These are phyloP conservation scores for Colletotrichum chlorophyti DNA, from an alignment of 2,329 filamentous ascomycete species.

Conservation along the genomic window DNA sequence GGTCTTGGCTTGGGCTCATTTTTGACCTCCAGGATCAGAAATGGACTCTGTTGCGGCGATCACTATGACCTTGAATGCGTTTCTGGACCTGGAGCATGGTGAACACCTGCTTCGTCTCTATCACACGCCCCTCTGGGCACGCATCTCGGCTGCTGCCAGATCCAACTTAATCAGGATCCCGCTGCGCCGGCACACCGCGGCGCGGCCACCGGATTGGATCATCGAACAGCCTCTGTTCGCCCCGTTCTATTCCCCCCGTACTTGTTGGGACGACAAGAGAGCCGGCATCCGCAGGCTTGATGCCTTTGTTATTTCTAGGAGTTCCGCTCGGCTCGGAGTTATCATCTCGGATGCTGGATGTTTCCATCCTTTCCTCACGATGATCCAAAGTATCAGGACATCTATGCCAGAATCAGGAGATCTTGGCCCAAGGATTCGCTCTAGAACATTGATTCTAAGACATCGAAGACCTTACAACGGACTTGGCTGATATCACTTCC, in stretches of 20 bases:
- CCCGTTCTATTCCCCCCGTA: no score
- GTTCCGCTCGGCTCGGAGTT: constrained; percentile 15
- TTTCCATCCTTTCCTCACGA: no score
- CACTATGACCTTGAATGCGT: no score
- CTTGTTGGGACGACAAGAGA: constrained; percentile 11
- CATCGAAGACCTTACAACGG: no score
- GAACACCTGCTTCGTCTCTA: background rate
- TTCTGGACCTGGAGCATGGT: constrained; percentile 1
- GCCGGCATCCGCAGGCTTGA: background rate
- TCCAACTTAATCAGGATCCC: constrained; percentile 24
- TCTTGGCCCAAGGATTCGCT: no score
- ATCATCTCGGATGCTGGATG: background rate
- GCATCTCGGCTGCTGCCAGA: constrained; percentile 21
- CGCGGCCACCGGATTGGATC: no score
- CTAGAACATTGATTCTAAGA: no score
- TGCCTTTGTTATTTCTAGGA: background rate
- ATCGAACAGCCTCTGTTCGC: no score
- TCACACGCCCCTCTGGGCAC: constrained; percentile 11
- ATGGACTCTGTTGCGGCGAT: background rate
- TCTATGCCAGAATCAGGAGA: no score
- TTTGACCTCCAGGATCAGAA: background rate
- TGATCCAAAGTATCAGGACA: no score
- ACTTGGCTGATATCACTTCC: no score
- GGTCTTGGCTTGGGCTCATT: constrained; percentile 19
- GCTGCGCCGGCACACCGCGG: background rate